Evolutionary conservation across 176 grass and related monocot genomes (phyloP), one percentile per base, ranked within the genome.

Genomic region (Miscanthus lutarioriparius): DNA sequence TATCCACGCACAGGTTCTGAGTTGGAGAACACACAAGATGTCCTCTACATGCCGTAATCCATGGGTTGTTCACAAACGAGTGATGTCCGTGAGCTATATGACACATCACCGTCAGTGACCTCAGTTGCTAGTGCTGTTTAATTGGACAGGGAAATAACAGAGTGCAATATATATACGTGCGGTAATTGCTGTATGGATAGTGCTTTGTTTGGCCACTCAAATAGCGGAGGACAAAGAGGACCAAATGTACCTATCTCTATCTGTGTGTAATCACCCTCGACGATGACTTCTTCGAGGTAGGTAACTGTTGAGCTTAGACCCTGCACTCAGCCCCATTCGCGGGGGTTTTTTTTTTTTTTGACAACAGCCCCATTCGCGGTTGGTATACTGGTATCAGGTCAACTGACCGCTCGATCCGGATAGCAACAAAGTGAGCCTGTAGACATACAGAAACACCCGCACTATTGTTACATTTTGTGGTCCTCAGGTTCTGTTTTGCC

Each of bases 131-230:
- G 41, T 28, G 15, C 77, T 44, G 5, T 65, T 32, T 64, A 30
- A 44, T 32, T 47, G 36, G 59, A 65, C 26, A 33, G 26, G 5
- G 6, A 32, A 45, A 14, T n/a, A 44, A 38, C 22, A 2, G 23
- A 38, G 7, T 11, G 49, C 49, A 58, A 62, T 26, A 62, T 22
- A 8, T 32, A 45, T 4, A 6, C 13, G 12, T 15, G 77, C 39
- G 26, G 77, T 26, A 64, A 3, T 28, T 30, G 16, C 39, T 15
- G 20, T 30, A 13, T 54, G 20, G 10, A 39, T 73, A 69, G 11
- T 70, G 48, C 73, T 45, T 45, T 61, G 48, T 70, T 85, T 78
- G 65, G 75, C 20, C 65, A 70, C 22, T 62, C 19, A 17, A 35
- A 74, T 49, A 47, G 30, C 26, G 11, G 45, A 33, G 39, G 62